Base-by-base conservation (phyloP, 306 rosid species). In the Sphenostylis stenocarpa region DNA sequence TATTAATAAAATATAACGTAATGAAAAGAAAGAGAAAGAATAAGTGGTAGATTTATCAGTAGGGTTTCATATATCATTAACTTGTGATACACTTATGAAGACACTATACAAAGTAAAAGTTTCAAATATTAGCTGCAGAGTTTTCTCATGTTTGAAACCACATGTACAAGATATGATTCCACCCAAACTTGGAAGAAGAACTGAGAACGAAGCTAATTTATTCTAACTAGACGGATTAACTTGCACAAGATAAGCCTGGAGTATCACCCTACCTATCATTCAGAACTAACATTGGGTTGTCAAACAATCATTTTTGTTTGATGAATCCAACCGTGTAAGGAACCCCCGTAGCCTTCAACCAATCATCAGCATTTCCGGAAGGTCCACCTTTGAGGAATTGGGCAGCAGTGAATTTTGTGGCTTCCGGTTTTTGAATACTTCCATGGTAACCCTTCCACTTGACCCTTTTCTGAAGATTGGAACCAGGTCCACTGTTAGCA, bases 401-500 rank as follows among this genome's bases (percentile, higher is more conserved):
- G 3, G 24, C 86, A 7, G 79, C 83, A 0, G 93, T 93, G 82
- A 70, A 93, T 3, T 60, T 57, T 3, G 57, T 45, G 17, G 93
- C 94, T 13, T 85, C 88, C 0, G 78, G 68, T 58, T 36, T 80
- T 11, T 21, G 19, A 2, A 89, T 84, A 5, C 68, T 36, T 3
- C 75, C 83, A n/a, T 74, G 85, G 64, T 70, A 84, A 10, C 88
- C 87, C 20, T 26, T 69, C 97, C 97, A 93, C 14, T 49, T 87
- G 0, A 89, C 84, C 16, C 97, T 88, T 23, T 44, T 17, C 7
- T 63, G 15, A 5, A 83, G n/a, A 17, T 4, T 55, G 1, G 96
- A 84, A 5, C 96, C 91, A 0, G 97, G 91, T 21, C 97, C 94
- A 1, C 24, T 44, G 70, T 93, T 90, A 0, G 23, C 90, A 8